phyloP scores from a whole-genome alignment of 352 stramenopile genomes.

The Phytopythium mirpurense region DNA sequence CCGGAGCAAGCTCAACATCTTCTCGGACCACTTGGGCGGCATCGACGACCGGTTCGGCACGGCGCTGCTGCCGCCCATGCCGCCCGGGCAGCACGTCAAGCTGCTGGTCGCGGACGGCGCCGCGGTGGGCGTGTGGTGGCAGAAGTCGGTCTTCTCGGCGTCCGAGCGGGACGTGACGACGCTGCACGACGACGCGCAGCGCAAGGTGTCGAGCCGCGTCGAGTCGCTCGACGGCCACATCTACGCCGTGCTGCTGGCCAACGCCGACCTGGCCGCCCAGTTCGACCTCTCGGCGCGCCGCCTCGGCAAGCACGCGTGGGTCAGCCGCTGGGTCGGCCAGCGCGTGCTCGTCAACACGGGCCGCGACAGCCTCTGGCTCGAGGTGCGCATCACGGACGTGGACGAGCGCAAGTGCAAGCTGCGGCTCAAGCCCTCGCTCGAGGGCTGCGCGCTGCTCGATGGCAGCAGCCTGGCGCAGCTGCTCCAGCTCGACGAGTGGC shows the following conservation, averaged over 20 bases:
- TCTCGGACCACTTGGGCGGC: conserved; percentile 42
- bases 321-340: conserved; percentile 53
- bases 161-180: conserved; percentile 55
- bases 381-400: conserved; percentile 45
- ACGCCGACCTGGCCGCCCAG: conserved; percentile 19
- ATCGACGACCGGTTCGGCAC: conserved; percentile 32
- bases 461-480: conserved; percentile 32
- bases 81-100: conserved; percentile 31
- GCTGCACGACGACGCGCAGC: conserved; percentile 47
- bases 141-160: conserved; percentile 44
- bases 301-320: conserved; percentile 26
- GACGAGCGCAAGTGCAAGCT: conserved; percentile 67
- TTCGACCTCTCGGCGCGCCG: conserved; percentile 13
- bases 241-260: conserved; percentile 39
- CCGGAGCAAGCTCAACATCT: conserved; percentile 55
- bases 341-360: conserved; percentile 62
- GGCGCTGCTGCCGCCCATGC: conserved; percentile 24
- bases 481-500: conserved; percentile 40
- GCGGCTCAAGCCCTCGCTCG: conserved; percentile 48
- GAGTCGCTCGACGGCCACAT: conserved; percentile 65
- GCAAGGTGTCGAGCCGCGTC: conserved; percentile 29
- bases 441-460: conserved; percentile 21
- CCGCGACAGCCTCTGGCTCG: conserved; percentile 64
- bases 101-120: conserved; percentile 51
- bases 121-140: conserved; percentile 60